These are phyloP conservation scores for Aspergillus ochraceus DNA, from an alignment of 2,329 filamentous ascomycete genomes.

Conservation along the genomic window DNA sequence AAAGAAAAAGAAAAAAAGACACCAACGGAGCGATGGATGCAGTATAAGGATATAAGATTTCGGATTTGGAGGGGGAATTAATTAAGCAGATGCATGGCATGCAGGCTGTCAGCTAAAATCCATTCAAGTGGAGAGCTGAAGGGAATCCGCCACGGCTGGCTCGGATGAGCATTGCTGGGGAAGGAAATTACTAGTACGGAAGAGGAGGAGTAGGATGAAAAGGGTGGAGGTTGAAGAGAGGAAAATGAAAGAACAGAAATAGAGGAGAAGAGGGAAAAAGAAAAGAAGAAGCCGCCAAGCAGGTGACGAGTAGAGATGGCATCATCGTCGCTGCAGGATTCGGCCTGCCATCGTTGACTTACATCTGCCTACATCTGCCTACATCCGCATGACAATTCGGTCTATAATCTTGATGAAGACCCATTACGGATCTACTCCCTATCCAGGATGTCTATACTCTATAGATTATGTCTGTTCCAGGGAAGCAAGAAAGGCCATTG, in stretches of 20 bases:
- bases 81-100: neutral
- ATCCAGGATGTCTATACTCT: neutral
- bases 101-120: neutral
- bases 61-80: neutral
- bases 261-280: neutral
- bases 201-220: neutral
- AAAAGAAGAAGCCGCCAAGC: neutral
- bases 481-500: neutral
- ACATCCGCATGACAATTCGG: neutral
- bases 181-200: neutral
- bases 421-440: neutral
- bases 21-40: too few relatives aligned
- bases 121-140: neutral
- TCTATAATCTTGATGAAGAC: neutral
- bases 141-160: conserved; percentile 14
- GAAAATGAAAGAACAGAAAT: neutral
- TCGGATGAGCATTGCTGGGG: conserved; percentile 14
- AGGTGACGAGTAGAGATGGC: neutral
- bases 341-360: neutral
- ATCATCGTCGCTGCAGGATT: neutral
- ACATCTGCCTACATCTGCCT: too few relatives aligned
- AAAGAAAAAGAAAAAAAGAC: neutral
- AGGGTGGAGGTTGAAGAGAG: neutral
- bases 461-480: too few relatives aligned
- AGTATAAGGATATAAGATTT: neutral